A percentile compares a stretch with the other conserved stretches of the same genome.
phyloP scores from a whole-genome alignment of 805 yeast species.

The Kodamaea hsintzibuensis region DNA sequence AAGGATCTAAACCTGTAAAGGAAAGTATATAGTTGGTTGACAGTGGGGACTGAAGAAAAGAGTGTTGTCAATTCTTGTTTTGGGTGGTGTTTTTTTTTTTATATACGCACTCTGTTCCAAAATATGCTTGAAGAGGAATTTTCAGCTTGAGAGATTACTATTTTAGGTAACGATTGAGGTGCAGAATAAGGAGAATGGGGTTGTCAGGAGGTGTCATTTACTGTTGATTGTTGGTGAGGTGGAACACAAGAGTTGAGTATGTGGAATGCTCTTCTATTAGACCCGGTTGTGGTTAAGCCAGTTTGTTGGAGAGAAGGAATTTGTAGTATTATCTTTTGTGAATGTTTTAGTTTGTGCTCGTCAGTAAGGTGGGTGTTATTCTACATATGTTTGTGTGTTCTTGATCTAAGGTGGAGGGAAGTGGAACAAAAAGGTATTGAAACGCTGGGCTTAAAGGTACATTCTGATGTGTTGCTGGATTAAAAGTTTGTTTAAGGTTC shows the following conservation, averaged over 20 bases:
- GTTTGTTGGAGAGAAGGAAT: not conserved
- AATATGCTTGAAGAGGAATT: not conserved
- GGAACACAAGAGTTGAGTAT: not conserved
- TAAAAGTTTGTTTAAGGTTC: not conserved
- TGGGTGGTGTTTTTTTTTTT: not conserved
- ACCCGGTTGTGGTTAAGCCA: too few species aligned
- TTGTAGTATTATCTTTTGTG: not conserved
- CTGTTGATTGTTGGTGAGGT: not conserved
- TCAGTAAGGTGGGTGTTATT: not conserved
- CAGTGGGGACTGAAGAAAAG: not conserved
- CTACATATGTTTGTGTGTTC: not conserved
- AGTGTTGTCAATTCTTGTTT: constrained; percentile 5
- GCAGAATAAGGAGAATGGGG: not conserved
- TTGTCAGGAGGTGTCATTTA: not conserved
- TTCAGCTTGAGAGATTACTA: not conserved
- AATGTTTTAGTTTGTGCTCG: not conserved
- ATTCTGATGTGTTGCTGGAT: not conserved
- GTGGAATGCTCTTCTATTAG: not conserved
- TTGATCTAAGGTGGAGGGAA: not conserved
- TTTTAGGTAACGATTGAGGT: not conserved
- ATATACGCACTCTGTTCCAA: not conserved
- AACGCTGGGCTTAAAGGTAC: not conserved
- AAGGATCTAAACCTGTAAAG: not conserved
- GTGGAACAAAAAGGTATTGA: not conserved
- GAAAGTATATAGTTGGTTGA: constrained; percentile 9